Evolutionary conservation across 78 protist genomes (phyloP).

Genomic region (Dictyostelium brefeldianum): DNA sequence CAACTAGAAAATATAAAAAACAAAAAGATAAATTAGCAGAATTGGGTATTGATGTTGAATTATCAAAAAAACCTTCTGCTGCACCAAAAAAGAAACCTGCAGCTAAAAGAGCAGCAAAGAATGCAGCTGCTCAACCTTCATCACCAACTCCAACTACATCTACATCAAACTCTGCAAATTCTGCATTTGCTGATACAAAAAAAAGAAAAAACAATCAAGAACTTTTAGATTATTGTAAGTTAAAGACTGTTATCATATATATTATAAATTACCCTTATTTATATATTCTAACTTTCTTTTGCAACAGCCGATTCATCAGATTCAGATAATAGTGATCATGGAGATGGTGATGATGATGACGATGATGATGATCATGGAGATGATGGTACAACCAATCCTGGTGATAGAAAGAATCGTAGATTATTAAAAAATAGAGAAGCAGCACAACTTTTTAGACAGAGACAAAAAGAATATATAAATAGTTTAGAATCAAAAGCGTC

Average conservation of each 20-base stretch:
- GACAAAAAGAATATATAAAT: conserved; percentile 66
- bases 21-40: conserved; percentile 78
- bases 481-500: conserved; percentile 43
- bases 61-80: conserved; percentile 51
- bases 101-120: background rate
- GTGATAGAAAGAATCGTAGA: conserved; percentile 23
- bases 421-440: conserved; percentile 73
- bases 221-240: conserved; percentile 24
- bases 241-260: background rate
- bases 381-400: background rate
- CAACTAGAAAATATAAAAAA: conserved; percentile 78
- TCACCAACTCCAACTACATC: background rate
- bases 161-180: background rate
- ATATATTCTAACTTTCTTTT: background rate
- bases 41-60: conserved; percentile 66
- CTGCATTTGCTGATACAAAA: background rate
- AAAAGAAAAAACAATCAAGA: conserved; percentile 31
- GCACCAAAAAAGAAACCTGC: background rate
- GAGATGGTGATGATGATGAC: background rate
- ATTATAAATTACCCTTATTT: background rate
- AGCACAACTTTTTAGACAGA: conserved; percentile 66
- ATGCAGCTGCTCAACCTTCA: background rate
- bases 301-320: background rate
- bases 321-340: conserved; percentile 38
- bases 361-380: conserved; percentile 19